phyloP scores from a whole-genome alignment of 805 yeast genomes.

The Yarrowia porcina region DNA sequence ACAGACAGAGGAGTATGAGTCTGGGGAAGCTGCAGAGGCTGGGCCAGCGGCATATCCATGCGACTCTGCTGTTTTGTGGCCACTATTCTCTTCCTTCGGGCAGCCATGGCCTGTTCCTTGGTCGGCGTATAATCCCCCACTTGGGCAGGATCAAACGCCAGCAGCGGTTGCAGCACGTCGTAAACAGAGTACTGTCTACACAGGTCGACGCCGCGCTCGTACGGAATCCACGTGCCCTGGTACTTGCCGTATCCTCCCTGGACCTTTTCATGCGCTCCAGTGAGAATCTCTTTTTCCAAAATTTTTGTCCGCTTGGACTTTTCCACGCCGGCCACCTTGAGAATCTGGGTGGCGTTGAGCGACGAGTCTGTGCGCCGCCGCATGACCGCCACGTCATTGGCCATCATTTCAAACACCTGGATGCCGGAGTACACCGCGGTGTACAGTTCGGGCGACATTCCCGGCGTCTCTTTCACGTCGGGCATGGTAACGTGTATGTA shows the following conservation, averaged over 20 bases:
- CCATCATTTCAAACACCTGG: slow-evolving; percentile 58
- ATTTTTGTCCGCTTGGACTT: slow-evolving; percentile 60
- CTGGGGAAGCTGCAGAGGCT: slow-evolving; percentile 24
- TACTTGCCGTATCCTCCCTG: slow-evolving; percentile 74
- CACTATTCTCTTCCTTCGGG: slow-evolving; percentile 35
- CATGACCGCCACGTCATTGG: slow-evolving; percentile 63
- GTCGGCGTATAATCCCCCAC: slow-evolving; percentile 44
- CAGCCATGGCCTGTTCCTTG: slow-evolving; percentile 48
- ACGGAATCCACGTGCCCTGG: slow-evolving; percentile 75
- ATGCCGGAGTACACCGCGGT: slow-evolving; percentile 62
- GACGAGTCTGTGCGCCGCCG: slow-evolving; percentile 59
- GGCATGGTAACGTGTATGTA: background rate
- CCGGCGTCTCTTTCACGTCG: background rate
- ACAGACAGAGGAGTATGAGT: slow-evolving; percentile 30
- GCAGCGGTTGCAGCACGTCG: slow-evolving; percentile 51
- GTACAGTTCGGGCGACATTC: slow-evolving; percentile 38
- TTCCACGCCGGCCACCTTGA: slow-evolving; percentile 66
- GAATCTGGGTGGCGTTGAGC: slow-evolving; percentile 69
- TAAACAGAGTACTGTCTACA: slow-evolving; percentile 59
- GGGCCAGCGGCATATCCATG: slow-evolving; percentile 33
- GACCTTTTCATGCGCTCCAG: slow-evolving; percentile 65
- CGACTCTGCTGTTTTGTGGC: slow-evolving; percentile 11
- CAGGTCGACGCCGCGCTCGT: slow-evolving; percentile 54
- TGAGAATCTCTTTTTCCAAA: slow-evolving; percentile 60
- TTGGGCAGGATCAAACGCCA: slow-evolving; percentile 44